Evolutionary conservation across 495 filamentous ascomycete species (phyloP).

Genomic region (Talaromyces borbonicus): DNA sequence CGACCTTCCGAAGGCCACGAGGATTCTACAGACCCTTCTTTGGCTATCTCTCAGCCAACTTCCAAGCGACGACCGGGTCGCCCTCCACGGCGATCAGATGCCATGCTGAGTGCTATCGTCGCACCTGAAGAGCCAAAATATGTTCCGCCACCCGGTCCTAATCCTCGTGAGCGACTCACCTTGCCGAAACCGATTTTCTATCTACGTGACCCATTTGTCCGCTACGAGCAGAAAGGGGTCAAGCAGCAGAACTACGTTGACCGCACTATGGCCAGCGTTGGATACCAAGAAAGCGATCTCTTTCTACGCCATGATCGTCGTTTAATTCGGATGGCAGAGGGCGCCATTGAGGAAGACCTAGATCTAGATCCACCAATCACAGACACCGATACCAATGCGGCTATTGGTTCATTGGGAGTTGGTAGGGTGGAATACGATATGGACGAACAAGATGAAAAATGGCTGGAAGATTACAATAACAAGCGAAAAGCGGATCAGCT

Average conservation of each 20-base stretch:
- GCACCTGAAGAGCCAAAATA: constrained; percentile 49
- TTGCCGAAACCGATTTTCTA: constrained; percentile 54
- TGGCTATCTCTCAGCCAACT: constrained; percentile 21
- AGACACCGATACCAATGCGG: constrained; percentile 52
- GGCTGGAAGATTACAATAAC: constrained; percentile 77
- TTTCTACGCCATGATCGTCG: constrained; percentile 67
- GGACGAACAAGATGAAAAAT: constrained; percentile 98
- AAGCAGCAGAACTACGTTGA: constrained; percentile 68
- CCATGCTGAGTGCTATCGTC: constrained; percentile 50
- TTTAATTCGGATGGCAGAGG: constrained; percentile 69
- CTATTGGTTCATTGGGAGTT: constrained; percentile 34
- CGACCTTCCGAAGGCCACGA: constrained; percentile 4
- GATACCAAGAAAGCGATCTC: constrained; percentile 88
- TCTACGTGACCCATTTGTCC: constrained; percentile 47
- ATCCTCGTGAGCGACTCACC: constrained; percentile 56
- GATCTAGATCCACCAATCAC: constrained; percentile 50
- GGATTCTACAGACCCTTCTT: constrained; percentile 4
- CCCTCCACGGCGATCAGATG: constrained; percentile 50
- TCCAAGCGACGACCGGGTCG: constrained; percentile 52
- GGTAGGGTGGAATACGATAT: constrained; percentile 96
- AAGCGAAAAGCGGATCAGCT: constrained; percentile 61
- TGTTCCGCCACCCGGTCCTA: constrained; percentile 52
- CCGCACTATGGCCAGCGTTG: constrained; percentile 84
- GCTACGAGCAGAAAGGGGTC: constrained; percentile 50
- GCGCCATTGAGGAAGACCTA: constrained; percentile 71